Percentiles rank a stretch among this genome's conserved stretches.
phyloP scores from a whole-genome alignment of 1,284 basidiomycete species.

The Paramarasmius palmivorus region DNA sequence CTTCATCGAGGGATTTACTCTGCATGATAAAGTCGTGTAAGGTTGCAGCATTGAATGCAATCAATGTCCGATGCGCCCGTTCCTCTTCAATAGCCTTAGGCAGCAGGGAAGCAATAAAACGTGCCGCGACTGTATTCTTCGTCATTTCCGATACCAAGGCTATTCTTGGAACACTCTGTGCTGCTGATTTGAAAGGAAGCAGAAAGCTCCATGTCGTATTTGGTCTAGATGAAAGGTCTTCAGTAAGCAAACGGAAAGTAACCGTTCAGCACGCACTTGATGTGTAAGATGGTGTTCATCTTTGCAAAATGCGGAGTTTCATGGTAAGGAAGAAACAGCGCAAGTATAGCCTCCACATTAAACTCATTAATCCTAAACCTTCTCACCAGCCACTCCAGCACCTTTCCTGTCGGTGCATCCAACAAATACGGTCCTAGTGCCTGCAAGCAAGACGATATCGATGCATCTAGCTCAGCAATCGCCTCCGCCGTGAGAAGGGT shows the following conservation, averaged over 20 bases:
- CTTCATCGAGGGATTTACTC: conserved; percentile 58
- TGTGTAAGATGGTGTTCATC: conserved; percentile 85
- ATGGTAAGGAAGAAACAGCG: conserved; percentile 92
- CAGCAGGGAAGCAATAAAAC: conserved; percentile 68
- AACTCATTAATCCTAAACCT: conserved; percentile 94
- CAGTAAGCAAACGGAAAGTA: conserved; percentile 1
- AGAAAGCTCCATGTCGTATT: conserved; percentile 67
- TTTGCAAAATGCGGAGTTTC: conserved; percentile 94
- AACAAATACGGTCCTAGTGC: conserved; percentile 81
- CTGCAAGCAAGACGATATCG: conserved; percentile 67
- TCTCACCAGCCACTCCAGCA: conserved; percentile 96
- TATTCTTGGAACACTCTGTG: conserved; percentile 68
- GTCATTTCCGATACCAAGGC: conserved; percentile 77
- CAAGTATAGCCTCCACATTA: conserved; percentile 80
- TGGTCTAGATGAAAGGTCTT: conserved; percentile 32
- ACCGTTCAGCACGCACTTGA: conserved; percentile 51
- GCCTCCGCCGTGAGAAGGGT: conserved; percentile 75
- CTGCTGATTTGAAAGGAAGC: conserved; percentile 72
- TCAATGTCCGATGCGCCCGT: conserved; percentile 67
- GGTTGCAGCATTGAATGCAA: conserved; percentile 84
- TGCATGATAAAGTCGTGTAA: conserved; percentile 80
- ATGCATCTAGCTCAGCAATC: conserved; percentile 60
- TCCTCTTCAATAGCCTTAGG: conserved; percentile 58
- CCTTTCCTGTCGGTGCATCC: conserved; percentile 81
- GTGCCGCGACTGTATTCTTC: conserved; percentile 70